These are phyloP conservation scores for Eucalyptus camaldulensis DNA, from an alignment of 345 rosid genomes.

Conservation along the genomic window DNA sequence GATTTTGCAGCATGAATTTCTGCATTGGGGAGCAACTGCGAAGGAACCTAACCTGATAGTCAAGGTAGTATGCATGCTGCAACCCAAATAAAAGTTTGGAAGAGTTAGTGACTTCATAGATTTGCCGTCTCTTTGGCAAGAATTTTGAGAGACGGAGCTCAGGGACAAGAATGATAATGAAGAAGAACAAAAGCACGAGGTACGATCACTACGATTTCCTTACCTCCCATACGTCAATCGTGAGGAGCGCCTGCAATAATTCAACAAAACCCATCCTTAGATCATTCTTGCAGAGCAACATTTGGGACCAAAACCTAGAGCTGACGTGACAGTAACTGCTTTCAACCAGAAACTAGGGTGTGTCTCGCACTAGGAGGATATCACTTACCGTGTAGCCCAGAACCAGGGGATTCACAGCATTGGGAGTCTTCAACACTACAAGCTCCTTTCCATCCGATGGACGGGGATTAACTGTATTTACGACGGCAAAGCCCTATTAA, in stretches of 20 bases:
- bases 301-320: background rate
- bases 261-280: background rate
- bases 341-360: background rate
- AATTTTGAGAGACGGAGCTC: background rate
- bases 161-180: background rate
- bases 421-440: conserved; percentile 72
- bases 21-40: background rate
- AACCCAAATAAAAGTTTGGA: background rate
- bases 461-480: conserved; percentile 53
- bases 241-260: conserved; percentile 70
- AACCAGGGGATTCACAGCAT: conserved; percentile 83
- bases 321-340: background rate
- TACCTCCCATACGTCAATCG: conserved; percentile 99
- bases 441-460: conserved; percentile 70
- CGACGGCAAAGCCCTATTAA: conserved; percentile 36
- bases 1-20: background rate
- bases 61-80: conserved; percentile 91
- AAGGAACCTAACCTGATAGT: conserved; percentile 51
- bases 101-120: background rate
- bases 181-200: background rate
- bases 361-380: background rate
- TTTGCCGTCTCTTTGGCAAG: conserved; percentile 1
- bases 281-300: background rate
- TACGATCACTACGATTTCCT: background rate
- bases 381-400: conserved; percentile 77